Conservation (phyloP, 345 rosid genomes). For the Pugionium dolabratum region DNA sequence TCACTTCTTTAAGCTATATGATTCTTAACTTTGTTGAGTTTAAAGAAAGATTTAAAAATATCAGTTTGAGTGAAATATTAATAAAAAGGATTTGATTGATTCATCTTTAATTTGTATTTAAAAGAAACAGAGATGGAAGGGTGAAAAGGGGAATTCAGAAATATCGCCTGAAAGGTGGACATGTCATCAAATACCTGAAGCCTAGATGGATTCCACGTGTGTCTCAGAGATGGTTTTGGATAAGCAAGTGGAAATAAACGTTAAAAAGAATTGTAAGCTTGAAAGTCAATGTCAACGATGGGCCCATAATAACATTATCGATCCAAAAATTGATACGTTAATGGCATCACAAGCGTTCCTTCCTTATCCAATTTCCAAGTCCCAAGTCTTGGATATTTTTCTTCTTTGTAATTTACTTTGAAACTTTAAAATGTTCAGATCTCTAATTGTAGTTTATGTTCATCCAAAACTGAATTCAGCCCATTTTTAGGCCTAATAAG, state of each 20-base stretch:
- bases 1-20: too few relatives aligned
- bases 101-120: too few relatives aligned
- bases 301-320: slow-evolving; percentile 26
- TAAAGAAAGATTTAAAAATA: too few relatives aligned
- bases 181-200: slow-evolving; percentile 31
- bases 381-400: slow-evolving; percentile 27
- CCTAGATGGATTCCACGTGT: slow-evolving; percentile 37
- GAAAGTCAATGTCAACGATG: slow-evolving; percentile 32
- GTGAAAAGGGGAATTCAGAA: background rate
- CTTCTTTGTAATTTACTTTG: slow-evolving; percentile 7
- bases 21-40: too few relatives aligned
- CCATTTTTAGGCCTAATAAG: too few relatives aligned
- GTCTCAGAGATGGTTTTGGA: slow-evolving; percentile 30
- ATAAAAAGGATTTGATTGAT: background rate
- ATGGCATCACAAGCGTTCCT: slow-evolving; percentile 39
- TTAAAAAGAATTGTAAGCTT: slow-evolving; percentile 6
- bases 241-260: slow-evolving; percentile 28
- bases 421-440: background rate
- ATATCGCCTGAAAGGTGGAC: slow-evolving; percentile 1
- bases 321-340: slow-evolving; percentile 39
- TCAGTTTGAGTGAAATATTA: too few relatives aligned
- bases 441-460: background rate
- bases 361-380: slow-evolving; percentile 34
- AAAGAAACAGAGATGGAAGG: too few relatives aligned
- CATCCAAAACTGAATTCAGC: too few relatives aligned